Evolutionary conservation across 73 alveolate genomes (phyloP), one percentile per base, ranked within the genome.

Genomic region (Paramecium bursaria): DNA sequence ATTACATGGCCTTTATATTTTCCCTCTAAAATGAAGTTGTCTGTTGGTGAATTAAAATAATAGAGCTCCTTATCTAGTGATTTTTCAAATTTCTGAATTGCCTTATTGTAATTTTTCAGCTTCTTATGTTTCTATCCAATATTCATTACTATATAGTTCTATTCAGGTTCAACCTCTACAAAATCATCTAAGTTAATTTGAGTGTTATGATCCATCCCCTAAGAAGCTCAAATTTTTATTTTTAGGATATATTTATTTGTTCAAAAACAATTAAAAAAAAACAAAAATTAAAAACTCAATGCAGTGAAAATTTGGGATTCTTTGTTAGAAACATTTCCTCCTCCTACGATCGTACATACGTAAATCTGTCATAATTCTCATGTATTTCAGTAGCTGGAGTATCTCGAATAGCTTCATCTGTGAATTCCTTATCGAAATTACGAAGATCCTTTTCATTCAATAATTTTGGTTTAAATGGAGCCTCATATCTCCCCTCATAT

Each of bases 391-490:
- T 3, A 47, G 49, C 86, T 15, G 87, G 74, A 15, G 75, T 60
- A 11, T 79, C 90, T 19, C 31, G 14, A 2, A 48, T 29, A 3
- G 9, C 48, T 11, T 50, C 88, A 13, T 52, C 23, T 21, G 88
- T 50, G 22, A 79, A 79, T 61, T 30, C 17, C 88, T 82, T 89
- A 22, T 82, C 90, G 54, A 87, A 77, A 47, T 87, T 73, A 5
- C 86, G 80, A 19, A 75, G 42, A 23, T 75, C 92, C 33, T 87
- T 52, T 4, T 46, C 25, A 15, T 90, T 85, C 15, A 86, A 74
- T 30, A 93, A 57, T 21, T 90, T 73, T 9, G 99, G 99, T 48
- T 75, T 85, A 86, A 87, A 95, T 11, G 99, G 99, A 9, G 99
- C 98, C 75, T 53, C 44, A 21, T 90, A 49, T 60, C 91, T 54